phyloP scores from a whole-genome alignment of 495 filamentous ascomycete species.

The Coniosporium apollinis region DNA sequence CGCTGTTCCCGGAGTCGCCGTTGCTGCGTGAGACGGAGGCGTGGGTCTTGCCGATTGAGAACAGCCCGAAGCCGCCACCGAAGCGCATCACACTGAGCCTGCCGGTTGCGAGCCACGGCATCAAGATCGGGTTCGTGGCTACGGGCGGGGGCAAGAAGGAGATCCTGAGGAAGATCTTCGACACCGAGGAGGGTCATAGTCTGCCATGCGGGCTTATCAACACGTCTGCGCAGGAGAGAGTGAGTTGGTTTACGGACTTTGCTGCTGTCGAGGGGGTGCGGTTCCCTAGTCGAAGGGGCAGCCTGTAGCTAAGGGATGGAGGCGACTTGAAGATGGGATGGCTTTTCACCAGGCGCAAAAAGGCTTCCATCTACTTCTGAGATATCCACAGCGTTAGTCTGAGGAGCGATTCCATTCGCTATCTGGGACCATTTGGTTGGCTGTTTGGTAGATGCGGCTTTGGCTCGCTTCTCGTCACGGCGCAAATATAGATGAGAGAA shows the following conservation, averaged over 20 bases:
- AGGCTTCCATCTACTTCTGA: too few relatives aligned
- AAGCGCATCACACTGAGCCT: constrained; percentile 82
- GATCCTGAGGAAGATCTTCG: constrained; percentile 82
- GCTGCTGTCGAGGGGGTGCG: constrained; percentile 67
- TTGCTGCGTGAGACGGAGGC: constrained; percentile 75
- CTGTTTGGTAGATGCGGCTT: too few relatives aligned
- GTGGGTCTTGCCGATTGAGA: constrained; percentile 79
- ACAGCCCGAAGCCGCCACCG: constrained; percentile 87
- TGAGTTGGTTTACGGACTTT: constrained; percentile 87
- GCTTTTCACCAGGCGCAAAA: too few relatives aligned
- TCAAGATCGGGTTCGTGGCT: constrained; percentile 77
- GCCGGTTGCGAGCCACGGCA: constrained; percentile 69
- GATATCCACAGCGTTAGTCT: too few relatives aligned
- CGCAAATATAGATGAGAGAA: too few relatives aligned
- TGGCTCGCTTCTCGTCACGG: too few relatives aligned
- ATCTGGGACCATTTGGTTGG: too few relatives aligned
- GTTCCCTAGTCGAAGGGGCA: constrained; percentile 58
- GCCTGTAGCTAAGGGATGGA: constrained; percentile 32
- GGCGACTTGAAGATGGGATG: constrained; percentile 14
- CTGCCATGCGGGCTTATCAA: constrained; percentile 84
- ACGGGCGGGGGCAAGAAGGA: constrained; percentile 82
- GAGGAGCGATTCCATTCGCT: too few relatives aligned
- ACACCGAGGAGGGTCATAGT: constrained; percentile 50
- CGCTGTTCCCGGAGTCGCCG: constrained; percentile 77
- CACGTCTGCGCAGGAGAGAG: constrained; percentile 59